phyloP scores from a whole-genome alignment of 2,329 filamentous ascomycete genomes.

The Thielaviopsis populi region DNA sequence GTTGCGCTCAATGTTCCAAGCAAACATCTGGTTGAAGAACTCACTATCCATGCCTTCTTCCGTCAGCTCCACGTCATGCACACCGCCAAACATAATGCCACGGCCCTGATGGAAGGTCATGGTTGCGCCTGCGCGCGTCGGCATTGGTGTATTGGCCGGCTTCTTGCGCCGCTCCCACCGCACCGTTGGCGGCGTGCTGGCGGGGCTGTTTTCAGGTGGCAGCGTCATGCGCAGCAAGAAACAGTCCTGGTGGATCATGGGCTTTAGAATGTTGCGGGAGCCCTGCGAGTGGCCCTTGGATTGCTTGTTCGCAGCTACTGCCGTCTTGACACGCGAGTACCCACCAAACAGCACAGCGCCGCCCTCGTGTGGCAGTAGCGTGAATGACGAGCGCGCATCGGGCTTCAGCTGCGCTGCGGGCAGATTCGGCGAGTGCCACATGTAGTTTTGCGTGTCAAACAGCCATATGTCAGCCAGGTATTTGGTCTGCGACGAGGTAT shows the following conservation, averaged over 20 bases:
- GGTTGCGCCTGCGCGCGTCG: slow-evolving; percentile 71
- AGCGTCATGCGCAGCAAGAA: slow-evolving; percentile 77
- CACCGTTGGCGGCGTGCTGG: slow-evolving; percentile 53
- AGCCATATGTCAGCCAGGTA: slow-evolving; percentile 91
- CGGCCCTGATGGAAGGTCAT: slow-evolving; percentile 91
- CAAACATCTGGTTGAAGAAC: slow-evolving; percentile 84
- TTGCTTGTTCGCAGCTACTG: slow-evolving; percentile 45
- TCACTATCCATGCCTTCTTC: slow-evolving; percentile 95
- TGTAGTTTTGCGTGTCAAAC: slow-evolving; percentile 77
- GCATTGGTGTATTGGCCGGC: slow-evolving; percentile 75
- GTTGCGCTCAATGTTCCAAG: slow-evolving; percentile 92
- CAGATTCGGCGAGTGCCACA: slow-evolving; percentile 65
- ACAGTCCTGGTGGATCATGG: slow-evolving; percentile 85
- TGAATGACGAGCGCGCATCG: slow-evolving; percentile 82
- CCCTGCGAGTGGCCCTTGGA: slow-evolving; percentile 45
- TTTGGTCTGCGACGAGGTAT: slow-evolving; percentile 86
- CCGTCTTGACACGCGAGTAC: slow-evolving; percentile 78
- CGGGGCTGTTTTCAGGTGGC: slow-evolving; percentile 49
- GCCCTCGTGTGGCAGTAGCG: slow-evolving; percentile 74
- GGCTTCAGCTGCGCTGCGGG: slow-evolving; percentile 73
- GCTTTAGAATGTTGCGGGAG: slow-evolving; percentile 62
- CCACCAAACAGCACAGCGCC: slow-evolving; percentile 86
- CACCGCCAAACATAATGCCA: slow-evolving; percentile 85
- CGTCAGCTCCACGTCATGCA: slow-evolving; percentile 80
- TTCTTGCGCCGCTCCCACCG: slow-evolving; percentile 90